phyloP scores from a whole-genome alignment of 352 stramenopile species.

The Phytopythium mirpurense region DNA sequence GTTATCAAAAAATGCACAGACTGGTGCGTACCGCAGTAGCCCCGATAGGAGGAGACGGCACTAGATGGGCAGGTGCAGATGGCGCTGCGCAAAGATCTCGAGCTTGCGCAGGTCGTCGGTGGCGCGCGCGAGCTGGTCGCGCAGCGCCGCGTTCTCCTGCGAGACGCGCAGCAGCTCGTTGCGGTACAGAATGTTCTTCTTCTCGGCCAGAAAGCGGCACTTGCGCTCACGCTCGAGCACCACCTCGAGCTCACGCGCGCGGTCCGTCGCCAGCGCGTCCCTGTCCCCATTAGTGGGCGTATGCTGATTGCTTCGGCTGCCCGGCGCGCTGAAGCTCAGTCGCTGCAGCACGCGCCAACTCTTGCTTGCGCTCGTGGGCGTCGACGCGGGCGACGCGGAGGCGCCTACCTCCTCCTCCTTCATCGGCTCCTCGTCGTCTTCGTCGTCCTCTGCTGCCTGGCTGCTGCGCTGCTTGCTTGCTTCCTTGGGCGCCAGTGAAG shows the following conservation, averaged over 20 bases:
- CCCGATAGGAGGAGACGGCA: not conserved
- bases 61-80: slow-evolving; percentile 41
- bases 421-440: slow-evolving; percentile 5
- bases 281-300: slow-evolving; percentile 12
- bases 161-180: slow-evolving; percentile 52
- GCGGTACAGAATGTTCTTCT: slow-evolving; percentile 74
- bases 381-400: slow-evolving; percentile 3
- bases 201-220: slow-evolving; percentile 62
- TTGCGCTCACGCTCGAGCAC: slow-evolving; percentile 57
- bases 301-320: not conserved
- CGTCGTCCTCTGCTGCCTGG: slow-evolving; percentile 4
- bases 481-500: not conserved
- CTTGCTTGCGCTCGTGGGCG: slow-evolving; percentile 9
- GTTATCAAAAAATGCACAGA: not conserved
- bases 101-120: slow-evolving; percentile 13
- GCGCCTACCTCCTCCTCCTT: slow-evolving; percentile 8
- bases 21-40: too few relatives aligned
- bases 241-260: slow-evolving; percentile 22
- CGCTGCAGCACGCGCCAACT: slow-evolving; percentile 39
- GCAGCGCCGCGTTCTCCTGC: slow-evolving; percentile 49
- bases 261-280: slow-evolving; percentile 23
- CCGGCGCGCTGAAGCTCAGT: slow-evolving; percentile 13
- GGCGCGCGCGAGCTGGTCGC: slow-evolving; percentile 26
- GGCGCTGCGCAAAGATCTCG: slow-evolving; percentile 19
- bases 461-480: slow-evolving; percentile 3